These are phyloP conservation scores for Sarocladium kiliense DNA, from an alignment of 2,329 filamentous ascomycete species.

Conservation along the genomic window DNA sequence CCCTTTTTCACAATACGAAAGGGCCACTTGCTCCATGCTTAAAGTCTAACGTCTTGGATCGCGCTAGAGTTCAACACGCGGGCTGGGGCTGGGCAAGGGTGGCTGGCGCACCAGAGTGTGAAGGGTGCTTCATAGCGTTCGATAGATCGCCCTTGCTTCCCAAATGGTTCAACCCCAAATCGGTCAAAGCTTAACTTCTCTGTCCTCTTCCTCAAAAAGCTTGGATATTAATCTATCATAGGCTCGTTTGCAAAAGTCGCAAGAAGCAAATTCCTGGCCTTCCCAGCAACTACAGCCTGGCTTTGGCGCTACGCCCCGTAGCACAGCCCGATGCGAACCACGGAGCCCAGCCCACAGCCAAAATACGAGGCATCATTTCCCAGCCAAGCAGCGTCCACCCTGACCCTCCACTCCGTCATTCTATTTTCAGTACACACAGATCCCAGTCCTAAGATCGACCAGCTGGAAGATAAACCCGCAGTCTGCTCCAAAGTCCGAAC, in stretches of 20 bases:
- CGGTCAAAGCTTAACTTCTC: too few species aligned
- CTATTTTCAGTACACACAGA: constrained; percentile 7
- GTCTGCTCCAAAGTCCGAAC: neutral
- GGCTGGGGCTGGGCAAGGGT: too few species aligned
- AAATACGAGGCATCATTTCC: constrained; percentile 10
- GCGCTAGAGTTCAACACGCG: neutral
- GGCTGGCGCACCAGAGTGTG: too few species aligned
- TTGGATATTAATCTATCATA: too few species aligned
- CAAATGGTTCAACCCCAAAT: neutral
- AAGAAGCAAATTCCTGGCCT: too few species aligned
- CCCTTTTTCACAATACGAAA: too few species aligned
- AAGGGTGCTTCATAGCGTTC: neutral
- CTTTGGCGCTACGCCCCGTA: neutral
- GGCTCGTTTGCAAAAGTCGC: too few species aligned
- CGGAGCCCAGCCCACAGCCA: neutral
- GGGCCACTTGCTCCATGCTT: neutral
- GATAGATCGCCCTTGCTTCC: neutral
- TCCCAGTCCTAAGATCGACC: neutral
- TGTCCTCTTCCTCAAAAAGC: too few species aligned
- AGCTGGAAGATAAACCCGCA: neutral
- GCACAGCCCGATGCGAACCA: neutral
- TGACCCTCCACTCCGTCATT: constrained; percentile 1
- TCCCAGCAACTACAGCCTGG: too few species aligned
- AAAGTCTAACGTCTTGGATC: neutral
- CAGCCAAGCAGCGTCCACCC: constrained; percentile 3